Evolutionary conservation across 805 yeast genomes (phyloP).

Genomic region (Candida coleopterorum): DNA sequence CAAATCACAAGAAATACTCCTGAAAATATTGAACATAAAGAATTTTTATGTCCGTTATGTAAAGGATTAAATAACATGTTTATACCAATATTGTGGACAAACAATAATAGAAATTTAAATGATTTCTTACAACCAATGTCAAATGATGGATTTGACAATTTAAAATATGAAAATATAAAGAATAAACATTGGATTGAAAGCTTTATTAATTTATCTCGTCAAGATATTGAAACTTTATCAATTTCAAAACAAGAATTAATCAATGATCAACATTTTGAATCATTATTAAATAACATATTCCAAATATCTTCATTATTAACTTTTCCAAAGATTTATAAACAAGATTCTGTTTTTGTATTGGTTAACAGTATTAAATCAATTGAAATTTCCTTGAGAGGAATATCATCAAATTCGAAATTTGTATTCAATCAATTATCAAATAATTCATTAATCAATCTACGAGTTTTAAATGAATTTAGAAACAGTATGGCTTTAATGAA

Average conservation of each 20-base stretch:
- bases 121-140: constrained; percentile 15
- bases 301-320: constrained; percentile 30
- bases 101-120: constrained; percentile 35
- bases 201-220: constrained; percentile 16
- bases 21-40: constrained; percentile 63
- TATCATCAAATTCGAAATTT: constrained; percentile 35
- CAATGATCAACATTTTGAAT: constrained; percentile 21
- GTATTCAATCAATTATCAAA: constrained; percentile 56
- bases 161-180: constrained; percentile 12
- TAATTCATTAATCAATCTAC: constrained; percentile 54
- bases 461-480: constrained; percentile 43
- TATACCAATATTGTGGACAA: constrained; percentile 65
- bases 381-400: constrained; percentile 64
- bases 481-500: constrained; percentile 28
- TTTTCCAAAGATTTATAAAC: constrained; percentile 34
- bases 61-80: constrained; percentile 81
- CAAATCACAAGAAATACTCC: constrained; percentile 83
- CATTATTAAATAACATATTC: constrained; percentile 29
- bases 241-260: constrained; percentile 26
- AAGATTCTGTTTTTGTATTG: constrained; percentile 35
- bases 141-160: constrained; percentile 12
- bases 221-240: constrained; percentile 20
- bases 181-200: constrained; percentile 21
- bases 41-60: constrained; percentile 87
- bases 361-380: constrained; percentile 57